These are phyloP conservation scores for Emmonsiellopsis sp. DNA, from an alignment of 2,329 filamentous ascomycete genomes.

Conservation along the genomic window DNA sequence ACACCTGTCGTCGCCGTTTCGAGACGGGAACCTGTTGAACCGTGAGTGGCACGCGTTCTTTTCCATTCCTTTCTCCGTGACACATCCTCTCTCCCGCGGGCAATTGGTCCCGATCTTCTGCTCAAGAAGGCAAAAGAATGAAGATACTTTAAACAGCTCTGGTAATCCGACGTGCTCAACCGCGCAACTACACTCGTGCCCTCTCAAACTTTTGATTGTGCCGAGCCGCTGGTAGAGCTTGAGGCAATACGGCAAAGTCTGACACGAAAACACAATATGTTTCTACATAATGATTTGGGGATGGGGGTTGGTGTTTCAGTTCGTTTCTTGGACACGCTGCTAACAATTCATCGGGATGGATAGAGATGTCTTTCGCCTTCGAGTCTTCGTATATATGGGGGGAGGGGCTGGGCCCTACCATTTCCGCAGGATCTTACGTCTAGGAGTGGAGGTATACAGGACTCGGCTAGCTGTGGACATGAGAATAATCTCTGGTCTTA, in stretches of 20 bases:
- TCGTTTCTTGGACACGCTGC: neutral
- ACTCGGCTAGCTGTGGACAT: too few species aligned
- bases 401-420: too few species aligned
- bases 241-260: slow-evolving; percentile 36
- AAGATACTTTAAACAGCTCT: slow-evolving; percentile 30
- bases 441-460: too few species aligned
- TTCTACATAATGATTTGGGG: neutral
- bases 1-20: too few species aligned
- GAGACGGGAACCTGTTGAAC: too few species aligned
- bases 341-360: neutral
- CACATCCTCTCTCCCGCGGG: neutral
- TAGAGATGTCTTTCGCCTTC: neutral
- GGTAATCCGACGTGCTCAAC: slow-evolving; percentile 38
- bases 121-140: slow-evolving; percentile 14
- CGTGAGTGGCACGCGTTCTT: neutral
- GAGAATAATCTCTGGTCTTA: too few species aligned
- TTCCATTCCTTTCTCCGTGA: neutral
- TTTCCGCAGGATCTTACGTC: too few species aligned
- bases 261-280: slow-evolving; percentile 13
- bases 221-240: slow-evolving; percentile 31
- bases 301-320: neutral
- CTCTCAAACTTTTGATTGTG: neutral
- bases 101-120: neutral
- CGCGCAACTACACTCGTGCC: slow-evolving; percentile 19
- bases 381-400: too few species aligned